Evolutionary conservation across 768 basidiomycete genomes (phyloP).

Genomic region (Tylopilus sp.): DNA sequence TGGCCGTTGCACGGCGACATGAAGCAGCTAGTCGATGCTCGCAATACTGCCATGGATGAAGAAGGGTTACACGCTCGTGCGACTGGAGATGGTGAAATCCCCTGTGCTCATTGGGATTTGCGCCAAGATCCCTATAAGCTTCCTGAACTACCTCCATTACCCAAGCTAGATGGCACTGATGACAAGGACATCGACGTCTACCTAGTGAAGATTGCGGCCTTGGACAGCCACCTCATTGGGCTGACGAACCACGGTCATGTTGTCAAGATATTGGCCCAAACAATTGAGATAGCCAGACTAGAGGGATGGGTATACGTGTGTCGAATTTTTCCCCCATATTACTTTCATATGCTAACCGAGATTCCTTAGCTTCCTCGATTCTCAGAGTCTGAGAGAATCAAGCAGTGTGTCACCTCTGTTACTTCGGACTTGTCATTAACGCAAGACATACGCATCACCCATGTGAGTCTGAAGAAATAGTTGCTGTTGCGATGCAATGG

Average conservation of each 20-base stretch:
- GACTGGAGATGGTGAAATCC: conserved; percentile 43
- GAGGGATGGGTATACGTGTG: conserved; percentile 74
- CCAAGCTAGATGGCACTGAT: conserved; percentile 37
- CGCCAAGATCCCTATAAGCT: conserved; percentile 51
- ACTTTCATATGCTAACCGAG: background rate
- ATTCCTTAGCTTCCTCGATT: conserved; percentile 63
- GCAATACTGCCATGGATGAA: conserved; percentile 46
- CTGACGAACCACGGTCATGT: conserved; percentile 81
- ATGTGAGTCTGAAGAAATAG: conserved; percentile 50
- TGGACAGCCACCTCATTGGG: conserved; percentile 70
- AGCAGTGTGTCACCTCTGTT: conserved; percentile 43
- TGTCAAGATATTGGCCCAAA: conserved; percentile 51
- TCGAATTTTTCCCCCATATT: conserved; percentile 1
- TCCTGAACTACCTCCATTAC: conserved; percentile 59
- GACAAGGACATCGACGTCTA: conserved; percentile 34
- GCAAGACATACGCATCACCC: conserved; percentile 61
- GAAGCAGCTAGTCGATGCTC: conserved; percentile 32
- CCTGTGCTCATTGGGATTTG: conserved; percentile 61
- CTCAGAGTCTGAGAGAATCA: conserved; percentile 57
- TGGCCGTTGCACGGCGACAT: conserved; percentile 59
- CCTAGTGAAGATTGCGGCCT: conserved; percentile 78
- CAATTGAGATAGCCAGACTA: conserved; percentile 36
- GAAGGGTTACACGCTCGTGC: conserved; percentile 30
- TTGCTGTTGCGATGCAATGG: background rate
- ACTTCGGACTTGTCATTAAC: conserved; percentile 37